A percentile compares a stretch with the other conserved stretches of the same genome.
phyloP scores from a whole-genome alignment of 2,329 filamentous ascomycete genomes.

The Cladorrhinum sp. region DNA sequence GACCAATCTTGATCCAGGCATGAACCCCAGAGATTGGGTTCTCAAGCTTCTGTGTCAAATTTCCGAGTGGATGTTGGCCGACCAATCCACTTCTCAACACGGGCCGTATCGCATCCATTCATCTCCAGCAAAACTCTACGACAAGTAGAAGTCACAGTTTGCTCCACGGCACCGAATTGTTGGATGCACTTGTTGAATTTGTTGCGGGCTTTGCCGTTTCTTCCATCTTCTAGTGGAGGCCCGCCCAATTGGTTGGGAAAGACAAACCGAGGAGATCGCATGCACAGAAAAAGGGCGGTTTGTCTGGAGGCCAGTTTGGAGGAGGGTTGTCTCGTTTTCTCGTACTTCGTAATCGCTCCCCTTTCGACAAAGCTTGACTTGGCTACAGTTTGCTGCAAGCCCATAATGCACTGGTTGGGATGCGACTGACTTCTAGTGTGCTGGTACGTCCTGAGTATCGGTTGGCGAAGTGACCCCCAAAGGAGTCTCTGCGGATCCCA shows the following conservation, averaged over 20 bases:
- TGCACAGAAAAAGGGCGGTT: neutral
- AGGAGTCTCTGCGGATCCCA: neutral
- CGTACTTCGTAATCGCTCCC: neutral
- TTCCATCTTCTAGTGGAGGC: neutral
- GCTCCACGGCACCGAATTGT: slow-evolving; percentile 1
- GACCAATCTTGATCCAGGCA: neutral
- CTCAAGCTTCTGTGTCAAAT: slow-evolving; percentile 17
- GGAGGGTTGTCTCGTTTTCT: neutral
- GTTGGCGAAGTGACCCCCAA: neutral
- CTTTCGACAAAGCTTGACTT: neutral
- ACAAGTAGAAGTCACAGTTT: neutral
- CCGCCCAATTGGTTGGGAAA: neutral
- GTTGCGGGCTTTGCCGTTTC: neutral
- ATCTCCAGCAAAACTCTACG: neutral
- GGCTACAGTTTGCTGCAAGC: neutral
- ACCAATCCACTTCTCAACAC: slow-evolving; percentile 8
- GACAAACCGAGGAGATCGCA: too few relatives aligned
- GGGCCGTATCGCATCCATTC: slow-evolving; percentile 2
- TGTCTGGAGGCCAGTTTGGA: neutral
- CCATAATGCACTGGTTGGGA: neutral
- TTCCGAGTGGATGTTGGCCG: slow-evolving; percentile 13
- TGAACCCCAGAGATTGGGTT: neutral
- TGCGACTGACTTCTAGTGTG: neutral
- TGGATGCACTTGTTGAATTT: neutral
- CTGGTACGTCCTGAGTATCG: neutral